Percentiles rank a stretch among this genome's conserved stretches.
Conservation (phyloP, 2,329 filamentous ascomycete species). For the Eutypella sp. region DNA sequence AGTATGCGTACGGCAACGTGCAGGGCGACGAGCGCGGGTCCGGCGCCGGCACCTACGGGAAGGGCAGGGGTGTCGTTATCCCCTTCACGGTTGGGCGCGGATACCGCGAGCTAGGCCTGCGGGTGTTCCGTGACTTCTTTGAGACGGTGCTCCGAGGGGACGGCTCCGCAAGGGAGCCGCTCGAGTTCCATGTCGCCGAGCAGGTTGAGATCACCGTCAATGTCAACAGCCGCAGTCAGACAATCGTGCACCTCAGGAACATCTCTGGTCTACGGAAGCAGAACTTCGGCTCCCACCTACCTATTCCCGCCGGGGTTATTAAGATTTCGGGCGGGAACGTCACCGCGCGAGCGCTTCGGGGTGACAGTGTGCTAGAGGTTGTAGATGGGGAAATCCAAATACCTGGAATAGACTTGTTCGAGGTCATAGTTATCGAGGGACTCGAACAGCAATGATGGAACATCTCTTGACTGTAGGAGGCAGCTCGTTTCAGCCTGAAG, state of each 20-base stretch:
- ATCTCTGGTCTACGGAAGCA: not conserved
- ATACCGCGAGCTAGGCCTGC: not conserved
- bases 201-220: not conserved
- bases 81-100: not conserved
- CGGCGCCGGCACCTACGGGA: not conserved
- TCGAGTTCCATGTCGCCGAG: not conserved
- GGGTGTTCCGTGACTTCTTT: not conserved
- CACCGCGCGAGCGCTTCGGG: not conserved
- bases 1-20: not conserved
- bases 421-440: constrained; percentile 1
- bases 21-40: not conserved
- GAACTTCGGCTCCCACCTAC: constrained; percentile 1
- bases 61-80: not conserved
- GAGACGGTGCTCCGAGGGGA: not conserved
- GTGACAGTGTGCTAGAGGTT: constrained; percentile 1
- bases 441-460: not conserved
- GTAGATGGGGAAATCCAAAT: not conserved
- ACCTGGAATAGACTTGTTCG: not conserved
- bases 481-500: no score
- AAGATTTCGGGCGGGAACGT: not conserved
- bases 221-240: not conserved
- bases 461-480: not conserved
- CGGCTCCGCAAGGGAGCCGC: not conserved
- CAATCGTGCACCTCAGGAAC: not conserved
- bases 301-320: not conserved